These are phyloP conservation scores for Schizothecium vesticola DNA, from an alignment of 495 filamentous ascomycete genomes.

Conservation along the genomic window DNA sequence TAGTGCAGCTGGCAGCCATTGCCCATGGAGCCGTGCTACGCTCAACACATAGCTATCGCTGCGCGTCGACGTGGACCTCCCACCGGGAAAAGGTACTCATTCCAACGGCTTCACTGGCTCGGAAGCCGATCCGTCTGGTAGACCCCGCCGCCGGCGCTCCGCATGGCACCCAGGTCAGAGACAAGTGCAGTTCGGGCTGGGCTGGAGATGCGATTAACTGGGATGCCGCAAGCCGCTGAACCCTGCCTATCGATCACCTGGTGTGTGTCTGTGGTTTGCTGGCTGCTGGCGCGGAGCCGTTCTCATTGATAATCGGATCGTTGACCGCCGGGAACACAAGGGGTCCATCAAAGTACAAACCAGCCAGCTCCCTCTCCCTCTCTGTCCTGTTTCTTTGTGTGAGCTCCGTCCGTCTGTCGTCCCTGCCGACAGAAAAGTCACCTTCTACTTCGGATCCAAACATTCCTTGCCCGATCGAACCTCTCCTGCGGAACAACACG, in stretches of 20 bases:
- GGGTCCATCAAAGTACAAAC: not conserved
- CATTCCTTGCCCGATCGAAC: not conserved
- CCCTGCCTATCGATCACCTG: conserved; percentile 28
- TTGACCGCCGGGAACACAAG: conserved; percentile 8
- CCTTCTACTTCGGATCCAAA: not conserved
- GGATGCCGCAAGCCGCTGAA: conserved; percentile 4
- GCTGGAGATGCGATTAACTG: not conserved
- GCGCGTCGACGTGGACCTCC: not conserved
- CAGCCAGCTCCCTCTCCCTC: not conserved
- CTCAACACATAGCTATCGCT: not conserved
- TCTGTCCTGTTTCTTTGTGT: not conserved
- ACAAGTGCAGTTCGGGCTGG: not conserved
- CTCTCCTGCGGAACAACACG: not conserved
- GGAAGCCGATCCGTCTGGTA: not conserved
- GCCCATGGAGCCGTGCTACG: no score
- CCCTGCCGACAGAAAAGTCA: not conserved
- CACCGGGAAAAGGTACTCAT: not conserved
- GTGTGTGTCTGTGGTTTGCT: conserved; percentile 3
- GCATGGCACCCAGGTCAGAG: not conserved
- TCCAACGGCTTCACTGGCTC: not conserved
- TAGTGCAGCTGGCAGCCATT: not conserved
- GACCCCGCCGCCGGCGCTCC: not conserved
- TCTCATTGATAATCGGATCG: not conserved
- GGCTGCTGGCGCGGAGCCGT: not conserved
- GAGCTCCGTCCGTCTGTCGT: not conserved